Evolutionary conservation across 1,284 basidiomycete genomes (phyloP).

Genomic region (Moniliophthora roreri): DNA sequence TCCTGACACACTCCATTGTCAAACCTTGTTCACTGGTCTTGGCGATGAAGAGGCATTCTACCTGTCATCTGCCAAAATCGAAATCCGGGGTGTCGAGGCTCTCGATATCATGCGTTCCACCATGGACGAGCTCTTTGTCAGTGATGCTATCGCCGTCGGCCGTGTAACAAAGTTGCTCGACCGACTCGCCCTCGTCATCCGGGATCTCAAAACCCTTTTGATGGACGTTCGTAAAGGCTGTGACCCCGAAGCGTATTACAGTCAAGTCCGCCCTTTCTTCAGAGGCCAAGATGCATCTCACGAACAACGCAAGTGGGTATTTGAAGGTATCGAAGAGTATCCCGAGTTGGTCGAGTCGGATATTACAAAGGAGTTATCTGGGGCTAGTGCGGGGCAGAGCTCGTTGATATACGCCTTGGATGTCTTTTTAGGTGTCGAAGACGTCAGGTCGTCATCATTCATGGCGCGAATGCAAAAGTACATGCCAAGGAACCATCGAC

Average conservation of each 20-base stretch:
- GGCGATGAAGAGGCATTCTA: slow-evolving; percentile 89
- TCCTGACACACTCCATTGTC: slow-evolving; percentile 59
- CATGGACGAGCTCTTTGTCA: slow-evolving; percentile 92
- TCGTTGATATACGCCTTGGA: slow-evolving; percentile 88
- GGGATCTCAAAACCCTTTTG: slow-evolving; percentile 61
- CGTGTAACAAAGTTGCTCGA: slow-evolving; percentile 76
- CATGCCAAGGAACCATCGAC: slow-evolving; percentile 88
- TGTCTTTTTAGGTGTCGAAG: slow-evolving; percentile 85
- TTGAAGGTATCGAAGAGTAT: slow-evolving; percentile 73
- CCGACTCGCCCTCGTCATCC: slow-evolving; percentile 67
- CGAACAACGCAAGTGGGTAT: slow-evolving; percentile 72
- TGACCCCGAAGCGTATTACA: slow-evolving; percentile 82
- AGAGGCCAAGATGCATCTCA: slow-evolving; percentile 72
- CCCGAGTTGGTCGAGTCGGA: slow-evolving; percentile 32
- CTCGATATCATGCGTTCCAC: slow-evolving; percentile 85
- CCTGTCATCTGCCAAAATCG: slow-evolving; percentile 87
- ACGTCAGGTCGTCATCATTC: slow-evolving; percentile 53
- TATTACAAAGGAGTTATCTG: slow-evolving; percentile 69
- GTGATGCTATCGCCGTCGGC: slow-evolving; percentile 73
- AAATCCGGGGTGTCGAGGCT: slow-evolving; percentile 83
- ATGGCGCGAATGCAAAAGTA: slow-evolving; percentile 82
- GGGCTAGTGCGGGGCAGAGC: slow-evolving; percentile 91
- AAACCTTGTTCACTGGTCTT: slow-evolving; percentile 79
- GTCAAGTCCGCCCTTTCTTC: slow-evolving; percentile 91
- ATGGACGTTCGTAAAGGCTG: slow-evolving; percentile 73